A percentile compares a stretch with the other conserved stretches of the same genome.
phyloP scores from a whole-genome alignment of 169 alveolate genomes.

The Pseudocohnilembus persalinus region DNA sequence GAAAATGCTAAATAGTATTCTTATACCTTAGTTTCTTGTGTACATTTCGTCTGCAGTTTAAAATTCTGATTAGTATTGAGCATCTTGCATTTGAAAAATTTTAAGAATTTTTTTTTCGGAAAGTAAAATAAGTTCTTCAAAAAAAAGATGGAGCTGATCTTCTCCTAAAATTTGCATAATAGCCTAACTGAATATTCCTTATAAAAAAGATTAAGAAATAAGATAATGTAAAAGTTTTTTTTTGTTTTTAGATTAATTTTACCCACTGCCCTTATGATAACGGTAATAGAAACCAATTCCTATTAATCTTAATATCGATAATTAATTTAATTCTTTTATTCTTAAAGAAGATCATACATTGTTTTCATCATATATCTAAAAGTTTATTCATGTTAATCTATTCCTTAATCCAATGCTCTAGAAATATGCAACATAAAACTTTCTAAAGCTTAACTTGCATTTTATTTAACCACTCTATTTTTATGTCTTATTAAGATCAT shows the following conservation, averaged over 20 bases:
- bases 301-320: too few species aligned
- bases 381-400: conserved; percentile 20
- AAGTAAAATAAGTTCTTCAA: conserved; percentile 28
- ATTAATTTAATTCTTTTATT: not conserved
- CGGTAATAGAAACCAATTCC: conserved; percentile 22
- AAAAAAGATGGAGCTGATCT: conserved; percentile 22
- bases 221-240: not conserved
- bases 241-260: too few species aligned
- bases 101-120: not conserved
- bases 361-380: conserved; percentile 12
- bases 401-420: conserved; percentile 3
- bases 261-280: conserved; percentile 40
- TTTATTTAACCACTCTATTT: conserved; percentile 36
- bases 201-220: not conserved
- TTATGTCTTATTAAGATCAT: conserved; percentile 19
- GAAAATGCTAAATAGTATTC: conserved; percentile 13
- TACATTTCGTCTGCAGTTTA: not conserved
- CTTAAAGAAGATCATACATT: conserved; percentile 20
- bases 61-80: not conserved
- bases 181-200: conserved; percentile 26
- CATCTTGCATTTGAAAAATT: not conserved
- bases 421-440: conserved; percentile 21
- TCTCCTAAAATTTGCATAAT: conserved; percentile 27
- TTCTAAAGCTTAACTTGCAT: conserved; percentile 30
- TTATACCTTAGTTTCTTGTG: conserved; percentile 5